Evolutionary conservation across 495 filamentous ascomycete genomes (phyloP).

Genomic region (Neurospora sp.): DNA sequence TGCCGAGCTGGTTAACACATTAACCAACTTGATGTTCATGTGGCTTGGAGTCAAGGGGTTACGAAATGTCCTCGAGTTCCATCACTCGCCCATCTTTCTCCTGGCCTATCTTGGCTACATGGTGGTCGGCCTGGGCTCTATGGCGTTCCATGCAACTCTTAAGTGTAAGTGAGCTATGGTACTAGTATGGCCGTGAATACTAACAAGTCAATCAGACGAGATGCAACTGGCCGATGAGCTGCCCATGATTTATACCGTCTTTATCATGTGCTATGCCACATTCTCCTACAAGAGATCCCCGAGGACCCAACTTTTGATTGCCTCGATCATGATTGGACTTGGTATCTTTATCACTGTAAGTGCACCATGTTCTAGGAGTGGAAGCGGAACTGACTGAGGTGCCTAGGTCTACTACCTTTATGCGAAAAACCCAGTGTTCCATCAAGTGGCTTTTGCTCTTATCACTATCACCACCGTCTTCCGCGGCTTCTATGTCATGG

Average conservation of each 20-base stretch:
- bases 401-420: constrained; percentile 73
- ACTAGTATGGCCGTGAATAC: not conserved
- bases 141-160: constrained; percentile 72
- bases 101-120: constrained; percentile 66
- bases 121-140: constrained; percentile 70
- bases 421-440: constrained; percentile 84
- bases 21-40: constrained; percentile 77
- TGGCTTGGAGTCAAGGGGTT: constrained; percentile 64
- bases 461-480: constrained; percentile 71
- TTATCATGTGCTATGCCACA: constrained; percentile 73
- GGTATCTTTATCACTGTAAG: constrained; percentile 68
- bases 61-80: constrained; percentile 54
- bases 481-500: constrained; percentile 86
- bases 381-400: not conserved
- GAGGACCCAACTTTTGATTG: constrained; percentile 48
- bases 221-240: constrained; percentile 98
- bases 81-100: constrained; percentile 64
- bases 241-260: constrained; percentile 96
- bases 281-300: constrained; percentile 62
- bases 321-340: constrained; percentile 47
- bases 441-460: constrained; percentile 78
- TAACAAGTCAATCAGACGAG: constrained; percentile 51
- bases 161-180: constrained; percentile 49
- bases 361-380: not conserved
- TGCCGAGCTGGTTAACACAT: constrained; percentile 42